These are phyloP conservation scores for Penstemon davidsonii DNA, from an alignment of 257 asterid species.

Conservation along the genomic window DNA sequence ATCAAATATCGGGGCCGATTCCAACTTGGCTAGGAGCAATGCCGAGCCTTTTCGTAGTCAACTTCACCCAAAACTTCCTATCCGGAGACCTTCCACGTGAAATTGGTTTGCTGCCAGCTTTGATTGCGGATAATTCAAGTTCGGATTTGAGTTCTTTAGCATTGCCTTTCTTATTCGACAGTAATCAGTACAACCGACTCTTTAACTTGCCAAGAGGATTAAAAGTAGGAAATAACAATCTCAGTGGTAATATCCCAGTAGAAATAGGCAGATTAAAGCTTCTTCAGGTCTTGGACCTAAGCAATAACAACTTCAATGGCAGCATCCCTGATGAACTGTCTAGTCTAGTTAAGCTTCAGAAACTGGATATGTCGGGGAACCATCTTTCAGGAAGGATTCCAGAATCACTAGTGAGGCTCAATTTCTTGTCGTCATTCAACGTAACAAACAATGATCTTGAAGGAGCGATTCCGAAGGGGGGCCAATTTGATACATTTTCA, in stretches of 20 bases:
- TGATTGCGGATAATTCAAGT: slow-evolving; percentile 39
- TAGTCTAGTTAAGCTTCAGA: slow-evolving; percentile 40
- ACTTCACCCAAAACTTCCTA: slow-evolving; percentile 42
- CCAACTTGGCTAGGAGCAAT: slow-evolving; percentile 50
- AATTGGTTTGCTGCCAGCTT: slow-evolving; percentile 35
- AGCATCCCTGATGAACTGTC: slow-evolving; percentile 49
- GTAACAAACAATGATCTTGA: slow-evolving; percentile 51
- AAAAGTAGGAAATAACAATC: slow-evolving; percentile 44
- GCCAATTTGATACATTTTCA: slow-evolving; percentile 51
- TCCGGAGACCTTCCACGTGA: slow-evolving; percentile 42
- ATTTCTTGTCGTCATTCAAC: slow-evolving; percentile 51
- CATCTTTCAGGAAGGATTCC: slow-evolving; percentile 52
- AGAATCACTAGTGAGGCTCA: slow-evolving; percentile 33
- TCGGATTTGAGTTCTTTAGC: slow-evolving; percentile 43
- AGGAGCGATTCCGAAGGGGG: slow-evolving; percentile 53
- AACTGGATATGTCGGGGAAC: slow-evolving; percentile 44
- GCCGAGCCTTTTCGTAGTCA: slow-evolving; percentile 46
- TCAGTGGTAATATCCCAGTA: slow-evolving; percentile 47
- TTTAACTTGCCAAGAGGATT: slow-evolving; percentile 50
- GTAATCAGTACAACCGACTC: slow-evolving; percentile 42
- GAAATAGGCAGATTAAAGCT: slow-evolving; percentile 48
- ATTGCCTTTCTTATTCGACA: slow-evolving; percentile 45
- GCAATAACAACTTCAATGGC: slow-evolving; percentile 41
- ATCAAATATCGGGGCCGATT: slow-evolving; percentile 43
- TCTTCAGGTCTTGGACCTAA: slow-evolving; percentile 42